Base-by-base conservation (phyloP, 1,284 basidiomycete genomes). In the Cryptococcus hybrid region DNA sequence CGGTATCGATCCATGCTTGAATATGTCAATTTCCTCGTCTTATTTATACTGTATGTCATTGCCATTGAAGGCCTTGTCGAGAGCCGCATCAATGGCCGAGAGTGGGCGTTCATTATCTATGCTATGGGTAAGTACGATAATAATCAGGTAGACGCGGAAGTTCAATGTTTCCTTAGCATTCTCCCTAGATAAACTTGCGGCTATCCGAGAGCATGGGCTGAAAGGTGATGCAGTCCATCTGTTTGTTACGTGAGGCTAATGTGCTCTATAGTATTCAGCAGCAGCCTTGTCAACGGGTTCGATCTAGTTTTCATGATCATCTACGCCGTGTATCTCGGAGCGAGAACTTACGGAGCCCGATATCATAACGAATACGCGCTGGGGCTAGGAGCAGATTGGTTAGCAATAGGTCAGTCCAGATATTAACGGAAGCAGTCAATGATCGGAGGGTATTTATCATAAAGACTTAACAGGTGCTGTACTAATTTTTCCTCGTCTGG, bases 191-290 rank as follows among this genome's bases (percentile, higher is more conserved):
- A 95, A 94, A 73, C 80, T 93, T 11, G 93, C 93, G 7, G 88
- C 92, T 3, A 90, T 95, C 85, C 89, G 95, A 71, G 93, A 96
- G 73, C 92, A 93, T 70, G 92, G 93, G 0, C 84, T 95, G 53
- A 86, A 84, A 83, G 76, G 76, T 75, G 47, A 12, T 37, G 60
- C 60, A 15, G 65, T 62, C 46, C 57, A 4, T 58, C 7, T 56
- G 59, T 24, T 11, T 40, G 15, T 30, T 37, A 13, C 13, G 1
- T 39, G n/a, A 3, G 2, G 3, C 15, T 46, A 7, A 44, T 18
- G 30, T 2, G 15, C 12, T 15, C 8, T n/a, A 36, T 62, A 79
- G 70, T 79, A 15, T 63, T 69, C 54, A 70, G 71, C 38, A 75
- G 73, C 58, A 71, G 68, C 12, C 61, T 77, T 8, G 67, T 69